Evolutionary conservation across 129 eudicot genomes (phyloP).

Genomic region (Artemisia annua): DNA sequence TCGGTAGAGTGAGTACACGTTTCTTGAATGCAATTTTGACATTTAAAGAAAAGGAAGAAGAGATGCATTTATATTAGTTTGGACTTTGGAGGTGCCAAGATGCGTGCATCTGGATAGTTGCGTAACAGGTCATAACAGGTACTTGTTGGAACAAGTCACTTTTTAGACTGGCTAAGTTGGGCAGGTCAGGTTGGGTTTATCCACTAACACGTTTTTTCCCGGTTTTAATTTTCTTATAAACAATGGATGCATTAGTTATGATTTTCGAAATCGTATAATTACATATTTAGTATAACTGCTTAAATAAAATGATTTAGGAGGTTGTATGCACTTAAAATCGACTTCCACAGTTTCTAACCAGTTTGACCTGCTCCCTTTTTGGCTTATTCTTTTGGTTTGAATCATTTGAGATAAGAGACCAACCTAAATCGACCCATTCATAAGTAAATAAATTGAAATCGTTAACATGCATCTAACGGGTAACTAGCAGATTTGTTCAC

Average conservation of each 20-base stretch:
- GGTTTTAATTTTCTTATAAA: no score
- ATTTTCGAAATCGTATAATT: no score
- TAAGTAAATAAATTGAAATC: background rate
- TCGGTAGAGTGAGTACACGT: slow-evolving; percentile 2
- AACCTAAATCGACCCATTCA: background rate
- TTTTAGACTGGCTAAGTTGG: background rate
- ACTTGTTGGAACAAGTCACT: background rate
- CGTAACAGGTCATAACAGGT: slow-evolving; percentile 5
- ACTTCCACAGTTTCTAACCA: no score
- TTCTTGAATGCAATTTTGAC: background rate
- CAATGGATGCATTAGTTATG: no score
- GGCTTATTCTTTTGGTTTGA: background rate
- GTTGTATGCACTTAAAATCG: no score
- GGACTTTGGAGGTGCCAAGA: background rate
- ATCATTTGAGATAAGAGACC: background rate
- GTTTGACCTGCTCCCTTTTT: background rate
- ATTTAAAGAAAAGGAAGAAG: background rate
- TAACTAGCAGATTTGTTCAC: no score
- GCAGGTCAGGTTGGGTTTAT: background rate
- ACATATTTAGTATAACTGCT: no score
- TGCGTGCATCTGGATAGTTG: slow-evolving; percentile 6
- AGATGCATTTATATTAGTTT: no score
- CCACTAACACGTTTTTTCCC: no score
- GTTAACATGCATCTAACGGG: no score
- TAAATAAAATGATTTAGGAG: no score